phyloP scores from a whole-genome alignment of 805 yeast species.

The Lachancea dasiensis region DNA sequence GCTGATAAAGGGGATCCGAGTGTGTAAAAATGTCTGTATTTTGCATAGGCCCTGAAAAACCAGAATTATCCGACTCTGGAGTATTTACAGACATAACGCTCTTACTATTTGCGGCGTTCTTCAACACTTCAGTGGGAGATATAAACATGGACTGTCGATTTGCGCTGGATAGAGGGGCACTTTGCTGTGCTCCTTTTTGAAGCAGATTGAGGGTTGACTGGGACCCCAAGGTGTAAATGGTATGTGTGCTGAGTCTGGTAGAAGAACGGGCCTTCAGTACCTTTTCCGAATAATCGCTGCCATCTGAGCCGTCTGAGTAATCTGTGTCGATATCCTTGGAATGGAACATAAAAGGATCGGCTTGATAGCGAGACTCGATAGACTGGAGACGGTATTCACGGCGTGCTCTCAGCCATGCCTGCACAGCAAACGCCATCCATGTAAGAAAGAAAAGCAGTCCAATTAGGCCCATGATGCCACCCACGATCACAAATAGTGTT shows the following conservation, averaged over 20 bases:
- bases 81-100: slow-evolving; percentile 11
- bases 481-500: slow-evolving; percentile 74
- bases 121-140: slow-evolving; percentile 44
- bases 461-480: slow-evolving; percentile 56
- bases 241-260: slow-evolving; percentile 23
- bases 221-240: slow-evolving; percentile 30
- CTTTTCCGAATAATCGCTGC: slow-evolving; percentile 22
- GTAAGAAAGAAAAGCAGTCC: slow-evolving; percentile 25
- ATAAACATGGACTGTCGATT: slow-evolving; percentile 43
- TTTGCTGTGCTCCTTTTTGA: neutral
- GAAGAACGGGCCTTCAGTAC: slow-evolving; percentile 16
- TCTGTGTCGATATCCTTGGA: slow-evolving; percentile 22
- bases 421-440: slow-evolving; percentile 21
- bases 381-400: slow-evolving; percentile 23
- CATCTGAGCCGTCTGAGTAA: slow-evolving; percentile 14
- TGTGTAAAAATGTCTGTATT: neutral
- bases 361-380: slow-evolving; percentile 16
- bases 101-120: slow-evolving; percentile 14
- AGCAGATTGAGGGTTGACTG: slow-evolving; percentile 27
- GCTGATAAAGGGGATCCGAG: slow-evolving; percentile 2
- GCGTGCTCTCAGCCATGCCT: slow-evolving; percentile 26
- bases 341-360: slow-evolving; percentile 17
- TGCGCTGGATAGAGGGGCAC: slow-evolving; percentile 15
- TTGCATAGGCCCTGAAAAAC: slow-evolving; percentile 1
- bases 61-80: slow-evolving; percentile 10